Evolutionary conservation across 306 rosid species (phyloP).

Genomic region (Begonia loranthoides): DNA sequence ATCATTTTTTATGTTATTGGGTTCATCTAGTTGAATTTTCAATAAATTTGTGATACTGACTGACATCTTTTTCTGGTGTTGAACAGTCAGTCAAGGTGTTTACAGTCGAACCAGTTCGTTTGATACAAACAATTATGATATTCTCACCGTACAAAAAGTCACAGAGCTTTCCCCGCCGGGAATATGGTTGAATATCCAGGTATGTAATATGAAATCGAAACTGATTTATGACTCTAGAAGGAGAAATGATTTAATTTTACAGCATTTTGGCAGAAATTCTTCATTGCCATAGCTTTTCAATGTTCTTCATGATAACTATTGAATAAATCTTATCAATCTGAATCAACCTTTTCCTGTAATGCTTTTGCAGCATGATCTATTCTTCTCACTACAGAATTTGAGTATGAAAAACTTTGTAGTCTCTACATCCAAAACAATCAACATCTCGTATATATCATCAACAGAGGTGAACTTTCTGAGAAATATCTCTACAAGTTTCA

Average conservation of each 20-base stretch:
- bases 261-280: neutral
- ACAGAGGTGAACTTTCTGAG: conserved; percentile 71
- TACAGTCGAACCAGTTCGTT: conserved; percentile 23
- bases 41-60: neutral
- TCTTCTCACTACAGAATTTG: conserved; percentile 53
- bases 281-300: neutral
- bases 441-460: conserved; percentile 57
- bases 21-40: neutral
- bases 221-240: too few relatives aligned
- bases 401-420: conserved; percentile 51
- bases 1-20: neutral
- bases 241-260: neutral
- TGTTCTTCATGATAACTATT: neutral
- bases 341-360: neutral
- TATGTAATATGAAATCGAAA: conserved; percentile 4
- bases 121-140: conserved; percentile 19
- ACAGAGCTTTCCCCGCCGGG: conserved; percentile 12
- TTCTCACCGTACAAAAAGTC: conserved; percentile 39
- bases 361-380: conserved; percentile 53
- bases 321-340: neutral
- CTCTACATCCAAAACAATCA: conserved; percentile 24
- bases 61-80: conserved; percentile 9
- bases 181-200: conserved; percentile 90
- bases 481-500: conserved; percentile 39
- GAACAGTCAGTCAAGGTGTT: conserved; percentile 65